phyloP scores from a whole-genome alignment of 2,329 filamentous ascomycete genomes.

The Tothia fuscella region DNA sequence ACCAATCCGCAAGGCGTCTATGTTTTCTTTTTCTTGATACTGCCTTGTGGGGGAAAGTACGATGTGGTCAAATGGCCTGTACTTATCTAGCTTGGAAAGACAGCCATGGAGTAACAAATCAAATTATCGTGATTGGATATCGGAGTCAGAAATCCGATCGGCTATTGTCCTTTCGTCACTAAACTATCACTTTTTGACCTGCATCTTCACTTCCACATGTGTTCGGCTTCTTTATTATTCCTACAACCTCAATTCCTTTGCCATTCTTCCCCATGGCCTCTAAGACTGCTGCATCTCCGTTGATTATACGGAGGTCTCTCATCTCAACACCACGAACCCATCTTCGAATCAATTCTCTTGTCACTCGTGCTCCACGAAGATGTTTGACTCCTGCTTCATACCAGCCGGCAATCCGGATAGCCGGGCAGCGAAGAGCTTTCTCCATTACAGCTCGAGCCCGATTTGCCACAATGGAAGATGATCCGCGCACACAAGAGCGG shows the following conservation, averaged over 20 bases:
- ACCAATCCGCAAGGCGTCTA: too few relatives aligned
- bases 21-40: too few relatives aligned
- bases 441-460: constrained; percentile 16
- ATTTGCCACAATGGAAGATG: constrained; percentile 21
- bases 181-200: too few relatives aligned
- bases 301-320: neutral
- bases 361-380: constrained; percentile 1
- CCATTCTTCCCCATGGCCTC: neutral
- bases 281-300: constrained; percentile 1
- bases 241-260: neutral
- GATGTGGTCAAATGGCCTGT: too few relatives aligned
- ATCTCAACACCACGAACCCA: neutral
- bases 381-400: constrained; percentile 10
- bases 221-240: too few relatives aligned
- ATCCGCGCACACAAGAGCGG: constrained; percentile 53
- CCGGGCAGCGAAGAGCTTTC: constrained; percentile 26
- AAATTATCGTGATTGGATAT: too few relatives aligned
- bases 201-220: too few relatives aligned
- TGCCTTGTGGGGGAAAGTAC: too few relatives aligned
- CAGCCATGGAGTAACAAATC: too few relatives aligned
- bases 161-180: too few relatives aligned
- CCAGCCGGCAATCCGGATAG: constrained; percentile 24
- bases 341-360: neutral
- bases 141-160: too few relatives aligned
- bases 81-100: too few relatives aligned